Evolutionary conservation across 306 rosid genomes (phyloP).

Genomic region (Gleditsia sinensis): DNA sequence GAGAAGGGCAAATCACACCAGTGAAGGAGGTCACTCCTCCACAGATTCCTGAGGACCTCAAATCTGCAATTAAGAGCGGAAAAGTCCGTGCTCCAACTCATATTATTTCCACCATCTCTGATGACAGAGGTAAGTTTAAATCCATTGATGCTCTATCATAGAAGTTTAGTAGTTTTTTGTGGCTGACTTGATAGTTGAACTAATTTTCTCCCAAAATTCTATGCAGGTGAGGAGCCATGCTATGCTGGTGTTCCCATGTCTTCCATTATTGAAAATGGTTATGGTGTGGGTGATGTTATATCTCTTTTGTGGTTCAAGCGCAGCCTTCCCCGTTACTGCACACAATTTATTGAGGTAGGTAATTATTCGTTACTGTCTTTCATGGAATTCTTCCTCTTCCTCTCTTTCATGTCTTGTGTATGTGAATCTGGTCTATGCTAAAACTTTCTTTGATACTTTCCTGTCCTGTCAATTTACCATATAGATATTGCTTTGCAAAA

Average conservation of each 20-base stretch:
- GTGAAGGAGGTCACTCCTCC: conserved; percentile 92
- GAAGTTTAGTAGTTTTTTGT: not conserved
- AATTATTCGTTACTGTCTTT: conserved; percentile 24
- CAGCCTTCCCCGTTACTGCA: conserved; percentile 96
- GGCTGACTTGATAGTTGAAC: conserved; percentile 28
- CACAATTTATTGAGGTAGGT: conserved; percentile 92
- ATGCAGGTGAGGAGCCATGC: conserved; percentile 95
- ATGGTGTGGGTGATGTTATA: conserved; percentile 94
- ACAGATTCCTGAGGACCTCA: conserved; percentile 94
- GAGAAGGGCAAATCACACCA: conserved; percentile 70
- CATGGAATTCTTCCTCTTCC: not conserved
- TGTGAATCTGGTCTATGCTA: conserved; percentile 11
- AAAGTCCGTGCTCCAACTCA: conserved; percentile 99
- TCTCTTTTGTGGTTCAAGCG: conserved; percentile 99
- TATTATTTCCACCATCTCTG: conserved; percentile 95
- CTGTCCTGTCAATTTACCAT: conserved; percentile 26
- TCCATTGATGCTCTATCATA: conserved; percentile 2
- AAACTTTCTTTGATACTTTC: not conserved
- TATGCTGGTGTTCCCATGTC: conserved; percentile 99
- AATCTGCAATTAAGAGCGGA: conserved; percentile 83
- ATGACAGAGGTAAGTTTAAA: conserved; percentile 81
- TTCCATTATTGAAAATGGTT: conserved; percentile 89
- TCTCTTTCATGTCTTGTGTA: not conserved
- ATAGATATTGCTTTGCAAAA: conserved; percentile 13
- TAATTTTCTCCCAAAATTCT: conserved; percentile 38